A percentile compares a stretch with the other conserved stretches of the same genome.
These are phyloP conservation scores for Pelargonium citronellum DNA, from an alignment of 441 rosid genomes.

Conservation along the genomic window DNA sequence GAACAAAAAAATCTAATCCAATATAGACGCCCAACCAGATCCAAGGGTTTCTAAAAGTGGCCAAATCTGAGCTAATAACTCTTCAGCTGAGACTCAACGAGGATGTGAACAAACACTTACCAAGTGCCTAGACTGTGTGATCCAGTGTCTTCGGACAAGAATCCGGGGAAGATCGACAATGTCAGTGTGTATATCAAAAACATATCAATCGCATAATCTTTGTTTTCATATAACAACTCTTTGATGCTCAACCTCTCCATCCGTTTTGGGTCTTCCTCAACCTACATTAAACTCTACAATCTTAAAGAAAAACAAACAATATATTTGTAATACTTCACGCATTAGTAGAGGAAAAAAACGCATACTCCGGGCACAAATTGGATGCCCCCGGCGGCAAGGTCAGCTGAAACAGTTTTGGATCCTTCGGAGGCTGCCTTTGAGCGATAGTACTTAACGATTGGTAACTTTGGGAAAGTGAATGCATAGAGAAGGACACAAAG, in stretches of 20 bases:
- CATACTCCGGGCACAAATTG: constrained; percentile 26
- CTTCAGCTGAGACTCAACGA: too few relatives aligned
- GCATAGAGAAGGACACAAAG: constrained; percentile 56
- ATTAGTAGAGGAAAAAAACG: not conserved
- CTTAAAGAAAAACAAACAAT: not conserved
- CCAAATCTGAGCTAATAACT: too few relatives aligned
- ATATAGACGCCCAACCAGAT: too few relatives aligned
- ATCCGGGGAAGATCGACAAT: constrained; percentile 80
- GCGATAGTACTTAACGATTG: constrained; percentile 55
- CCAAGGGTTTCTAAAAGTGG: too few relatives aligned
- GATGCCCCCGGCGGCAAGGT: constrained; percentile 70
- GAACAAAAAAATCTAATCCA: too few relatives aligned
- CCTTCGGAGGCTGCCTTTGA: constrained; percentile 65
- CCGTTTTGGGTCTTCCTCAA: constrained; percentile 29
- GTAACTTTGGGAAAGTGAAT: constrained; percentile 43
- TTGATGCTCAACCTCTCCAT: constrained; percentile 43
- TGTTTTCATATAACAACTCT: constrained; percentile 48
- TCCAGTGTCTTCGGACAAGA: constrained; percentile 69
- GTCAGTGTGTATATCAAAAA: constrained; percentile 60
- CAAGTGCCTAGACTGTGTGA: constrained; percentile 53
- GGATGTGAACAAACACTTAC: constrained; percentile 29
- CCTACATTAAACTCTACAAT: constrained; percentile 26
- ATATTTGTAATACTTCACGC: not conserved
- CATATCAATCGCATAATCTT: constrained; percentile 46
- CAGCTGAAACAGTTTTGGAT: constrained; percentile 60